A percentile compares a stretch with the other conserved stretches of the same genome.
phyloP scores from a whole-genome alignment of 495 filamentous ascomycete species.

The Jackrogersella minutella region DNA sequence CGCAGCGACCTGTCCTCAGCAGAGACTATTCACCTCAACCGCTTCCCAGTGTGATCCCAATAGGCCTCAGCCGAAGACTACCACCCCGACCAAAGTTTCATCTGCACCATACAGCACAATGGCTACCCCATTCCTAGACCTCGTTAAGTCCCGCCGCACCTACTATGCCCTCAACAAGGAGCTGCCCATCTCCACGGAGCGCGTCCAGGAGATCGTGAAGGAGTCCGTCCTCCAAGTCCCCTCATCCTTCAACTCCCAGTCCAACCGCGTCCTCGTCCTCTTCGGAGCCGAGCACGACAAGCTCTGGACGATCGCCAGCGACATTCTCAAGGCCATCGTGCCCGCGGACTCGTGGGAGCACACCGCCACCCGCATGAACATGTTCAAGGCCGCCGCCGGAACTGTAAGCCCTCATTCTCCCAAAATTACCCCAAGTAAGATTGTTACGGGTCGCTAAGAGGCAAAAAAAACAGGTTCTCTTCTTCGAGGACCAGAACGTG shows the following conservation, averaged over 20 bases:
- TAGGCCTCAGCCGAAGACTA: conserved; percentile 21
- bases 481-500: conserved; percentile 67
- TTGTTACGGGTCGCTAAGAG: conserved; percentile 4
- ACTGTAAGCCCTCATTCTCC: conserved; percentile 50
- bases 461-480: conserved; percentile 57
- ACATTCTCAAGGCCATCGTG: conserved; percentile 64
- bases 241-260: conserved; percentile 72
- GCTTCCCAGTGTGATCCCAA: conserved; percentile 13
- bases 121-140: conserved; percentile 56
- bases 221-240: conserved; percentile 63
- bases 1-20: conserved; percentile 18
- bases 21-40: conserved; percentile 39
- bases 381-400: conserved; percentile 65
- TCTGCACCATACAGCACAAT: conserved; percentile 37
- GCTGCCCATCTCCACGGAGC: conserved; percentile 58
- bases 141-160: conserved; percentile 64
- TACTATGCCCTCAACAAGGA: conserved; percentile 67
- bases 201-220: conserved; percentile 65
- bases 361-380: conserved; percentile 57
- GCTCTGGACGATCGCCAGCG: conserved; percentile 66
- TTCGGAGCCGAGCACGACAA: conserved; percentile 69
- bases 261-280: conserved; percentile 66
- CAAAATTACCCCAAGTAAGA: neutral
- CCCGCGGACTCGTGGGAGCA: conserved; percentile 60
- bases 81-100: conserved; percentile 9